Base-by-base conservation (phyloP, 2,329 filamentous ascomycete species). In the Aspergillus sp. region DNA sequence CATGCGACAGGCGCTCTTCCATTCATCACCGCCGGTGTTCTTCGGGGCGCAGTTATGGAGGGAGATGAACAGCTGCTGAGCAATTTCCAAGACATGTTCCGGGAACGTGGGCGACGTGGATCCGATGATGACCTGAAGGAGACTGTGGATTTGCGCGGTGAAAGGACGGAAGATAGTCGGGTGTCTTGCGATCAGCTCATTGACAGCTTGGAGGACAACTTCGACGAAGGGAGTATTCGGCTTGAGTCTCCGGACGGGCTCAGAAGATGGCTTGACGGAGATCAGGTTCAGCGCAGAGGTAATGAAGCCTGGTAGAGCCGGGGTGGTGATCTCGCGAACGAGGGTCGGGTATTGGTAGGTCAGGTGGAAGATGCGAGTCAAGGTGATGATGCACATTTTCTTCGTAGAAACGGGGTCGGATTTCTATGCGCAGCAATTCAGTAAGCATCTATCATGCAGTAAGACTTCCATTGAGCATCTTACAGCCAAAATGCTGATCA, bases 271-370 rank as follows among this genome's bases (percentile, higher is more conserved):
- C 53, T 78, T 87, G 81, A 71, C 85, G 17, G 73, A 77, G 58
- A 83, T 78, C 48, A 94, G 81, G 68, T 89, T 87, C 48, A 97
- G 76, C 68, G 90, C 92, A 3, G 89, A 83, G 0, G 86, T 87
- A 49, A 93, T 84, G 69, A 94, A 96, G 1, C 84, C 79, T 1
- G 91, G 87, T 19, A 97, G 79, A 3, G 87, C 91, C 2, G 92
- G 92, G 0, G 92, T 96, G 1, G 91, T 93, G 62, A 97, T 91
- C 73, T 97, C 93, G 68, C 94, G 85, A 48, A 94, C 83, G 56
- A 97, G 81, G 8, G 91, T 95, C 61, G 90, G 91, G 71, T 92
- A 92, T 39, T 89, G 87, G 71, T 92, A 91, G 43, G 93, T 89
- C 38, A 95, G 84, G 67, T 87, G 84, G 78, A 95, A 97, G 67